phyloP scores from a whole-genome alignment of 192 early-diverging fungal genomes.

The Phycomyces nitens region DNA sequence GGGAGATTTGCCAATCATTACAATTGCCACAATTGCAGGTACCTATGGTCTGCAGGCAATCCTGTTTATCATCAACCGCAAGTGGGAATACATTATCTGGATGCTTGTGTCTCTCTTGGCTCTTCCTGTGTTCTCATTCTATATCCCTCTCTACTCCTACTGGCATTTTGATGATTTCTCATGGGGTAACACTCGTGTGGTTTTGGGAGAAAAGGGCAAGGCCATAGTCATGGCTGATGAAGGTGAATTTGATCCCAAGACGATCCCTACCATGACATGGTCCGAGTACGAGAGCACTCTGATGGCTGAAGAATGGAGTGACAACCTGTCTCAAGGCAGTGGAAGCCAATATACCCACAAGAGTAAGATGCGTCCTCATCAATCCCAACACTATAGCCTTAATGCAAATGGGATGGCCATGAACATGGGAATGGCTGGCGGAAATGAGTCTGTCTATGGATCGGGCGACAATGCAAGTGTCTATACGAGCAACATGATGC shows the following conservation, averaged over 20 bases:
- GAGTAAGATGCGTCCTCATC: not conserved
- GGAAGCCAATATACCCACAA: constrained; percentile 17
- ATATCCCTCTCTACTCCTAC: constrained; percentile 86
- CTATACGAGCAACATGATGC: constrained; percentile 1
- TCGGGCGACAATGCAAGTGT: constrained; percentile 2
- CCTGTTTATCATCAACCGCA: constrained; percentile 67
- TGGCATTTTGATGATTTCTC: constrained; percentile 99
- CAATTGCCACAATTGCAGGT: constrained; percentile 79
- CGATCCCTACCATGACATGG: constrained; percentile 78
- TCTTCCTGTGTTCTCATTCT: constrained; percentile 84
- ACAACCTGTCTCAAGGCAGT: constrained; percentile 39
- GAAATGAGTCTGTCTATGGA: not conserved
- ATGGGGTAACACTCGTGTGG: constrained; percentile 95
- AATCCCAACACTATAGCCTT: not conserved
- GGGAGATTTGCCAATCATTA: constrained; percentile 71
- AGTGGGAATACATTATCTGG: constrained; percentile 92
- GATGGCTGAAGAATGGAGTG: constrained; percentile 30
- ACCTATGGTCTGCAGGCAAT: constrained; percentile 88
- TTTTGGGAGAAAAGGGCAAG: constrained; percentile 83
- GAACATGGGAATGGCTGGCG: too few species aligned
- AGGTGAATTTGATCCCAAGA: constrained; percentile 72
- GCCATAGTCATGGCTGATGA: constrained; percentile 62
- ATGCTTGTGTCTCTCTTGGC: constrained; percentile 95
- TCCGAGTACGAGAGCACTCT: constrained; percentile 72
- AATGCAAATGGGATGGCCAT: too few species aligned